These are phyloP conservation scores for Ogataea nitratoaversa DNA, from an alignment of 805 yeast genomes.

Conservation along the genomic window DNA sequence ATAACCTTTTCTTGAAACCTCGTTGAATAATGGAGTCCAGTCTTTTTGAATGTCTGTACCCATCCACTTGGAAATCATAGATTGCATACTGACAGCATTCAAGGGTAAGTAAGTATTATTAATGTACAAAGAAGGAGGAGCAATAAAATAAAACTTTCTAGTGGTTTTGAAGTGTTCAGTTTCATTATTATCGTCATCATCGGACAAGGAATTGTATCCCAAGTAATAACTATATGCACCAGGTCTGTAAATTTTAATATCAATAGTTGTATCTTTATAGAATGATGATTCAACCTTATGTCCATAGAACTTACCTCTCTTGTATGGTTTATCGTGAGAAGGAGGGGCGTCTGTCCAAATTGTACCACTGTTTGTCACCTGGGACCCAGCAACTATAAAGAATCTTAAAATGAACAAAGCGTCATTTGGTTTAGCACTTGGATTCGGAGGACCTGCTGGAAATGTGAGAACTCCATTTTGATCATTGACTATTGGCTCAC, in stretches of 20 bases:
- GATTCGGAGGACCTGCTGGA: slow-evolving; percentile 41
- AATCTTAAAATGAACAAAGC: slow-evolving; percentile 50
- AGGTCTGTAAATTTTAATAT: slow-evolving; percentile 59
- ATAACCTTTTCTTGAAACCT: slow-evolving; percentile 71
- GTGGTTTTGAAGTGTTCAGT: slow-evolving; percentile 40
- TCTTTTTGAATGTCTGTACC: slow-evolving; percentile 48
- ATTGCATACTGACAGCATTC: slow-evolving; percentile 75
- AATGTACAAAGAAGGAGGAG: slow-evolving; percentile 68
- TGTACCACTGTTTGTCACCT: slow-evolving; percentile 64
- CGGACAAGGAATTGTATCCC: slow-evolving; percentile 41
- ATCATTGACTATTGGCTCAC: slow-evolving; percentile 40
- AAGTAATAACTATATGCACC: slow-evolving; percentile 80
- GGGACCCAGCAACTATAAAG: slow-evolving; percentile 70
- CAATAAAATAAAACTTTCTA: slow-evolving; percentile 65
- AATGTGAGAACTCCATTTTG: slow-evolving; percentile 47
- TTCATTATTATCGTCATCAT: slow-evolving; percentile 27
- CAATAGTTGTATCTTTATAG: slow-evolving; percentile 57
- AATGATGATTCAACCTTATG: slow-evolving; percentile 52
- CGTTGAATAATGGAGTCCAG: slow-evolving; percentile 66
- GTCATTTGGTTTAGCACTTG: slow-evolving; percentile 29
- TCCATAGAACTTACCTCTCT: slow-evolving; percentile 52
- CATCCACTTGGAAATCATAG: slow-evolving; percentile 89
- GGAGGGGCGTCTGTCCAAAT: slow-evolving; percentile 74
- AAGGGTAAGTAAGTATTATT: slow-evolving; percentile 57
- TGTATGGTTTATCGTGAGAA: slow-evolving; percentile 37